These are phyloP conservation scores for Clonostachys byssicola DNA, from an alignment of 2,329 filamentous ascomycete species.

Conservation along the genomic window DNA sequence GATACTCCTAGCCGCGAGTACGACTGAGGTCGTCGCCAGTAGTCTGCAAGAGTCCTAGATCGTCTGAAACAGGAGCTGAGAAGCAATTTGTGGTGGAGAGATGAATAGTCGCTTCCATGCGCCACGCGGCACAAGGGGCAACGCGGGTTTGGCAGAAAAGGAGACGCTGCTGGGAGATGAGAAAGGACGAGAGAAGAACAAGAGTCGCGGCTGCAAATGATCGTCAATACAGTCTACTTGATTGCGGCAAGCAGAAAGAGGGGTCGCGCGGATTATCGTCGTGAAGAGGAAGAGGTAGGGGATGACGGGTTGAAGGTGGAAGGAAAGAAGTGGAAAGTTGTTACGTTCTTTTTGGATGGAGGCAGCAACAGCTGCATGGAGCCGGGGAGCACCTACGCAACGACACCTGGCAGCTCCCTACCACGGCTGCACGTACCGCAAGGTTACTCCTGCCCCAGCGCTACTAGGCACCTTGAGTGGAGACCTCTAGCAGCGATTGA, in stretches of 20 bases:
- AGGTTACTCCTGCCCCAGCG: too few relatives aligned
- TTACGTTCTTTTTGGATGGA: background rate
- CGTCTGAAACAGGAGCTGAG: background rate
- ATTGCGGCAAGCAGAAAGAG: background rate
- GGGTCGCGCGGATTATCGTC: background rate
- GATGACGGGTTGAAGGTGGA: background rate
- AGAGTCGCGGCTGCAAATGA: too few relatives aligned
- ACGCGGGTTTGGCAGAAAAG: background rate
- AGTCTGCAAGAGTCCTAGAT: background rate
- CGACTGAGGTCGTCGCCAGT: constrained; percentile 1
- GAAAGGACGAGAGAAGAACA: background rate
- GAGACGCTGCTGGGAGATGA: constrained; percentile 1
- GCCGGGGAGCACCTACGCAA: too few relatives aligned
- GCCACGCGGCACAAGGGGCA: constrained; percentile 19
- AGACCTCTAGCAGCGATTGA: too few relatives aligned
- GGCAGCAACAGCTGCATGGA: too few relatives aligned
- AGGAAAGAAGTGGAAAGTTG: background rate
- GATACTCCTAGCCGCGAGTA: constrained; percentile 13
- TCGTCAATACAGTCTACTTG: too few relatives aligned
- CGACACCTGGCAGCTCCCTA: too few relatives aligned
- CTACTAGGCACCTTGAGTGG: too few relatives aligned
- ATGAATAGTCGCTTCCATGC: constrained; percentile 29
- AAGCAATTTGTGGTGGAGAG: constrained; percentile 10
- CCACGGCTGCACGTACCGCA: too few relatives aligned
- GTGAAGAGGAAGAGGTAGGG: background rate